phyloP scores from a whole-genome alignment of 768 basidiomycete species.

The Boletus pseudopeckii region DNA sequence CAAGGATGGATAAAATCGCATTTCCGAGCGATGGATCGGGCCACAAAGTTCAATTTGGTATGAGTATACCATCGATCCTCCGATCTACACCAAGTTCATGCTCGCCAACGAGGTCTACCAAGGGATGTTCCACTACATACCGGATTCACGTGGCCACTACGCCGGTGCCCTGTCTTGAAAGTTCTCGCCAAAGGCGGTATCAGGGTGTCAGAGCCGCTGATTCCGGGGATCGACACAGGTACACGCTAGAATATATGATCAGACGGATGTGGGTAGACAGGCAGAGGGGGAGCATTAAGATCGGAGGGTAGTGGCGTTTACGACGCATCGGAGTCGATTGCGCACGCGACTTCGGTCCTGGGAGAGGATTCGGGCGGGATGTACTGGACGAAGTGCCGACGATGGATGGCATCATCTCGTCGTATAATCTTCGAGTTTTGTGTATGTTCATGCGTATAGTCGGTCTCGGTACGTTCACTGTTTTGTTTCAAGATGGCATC shows the following conservation, averaged over 20 bases:
- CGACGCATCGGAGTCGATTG: slow-evolving; percentile 11
- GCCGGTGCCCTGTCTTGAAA: slow-evolving; percentile 31
- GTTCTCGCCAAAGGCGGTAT: slow-evolving; percentile 31
- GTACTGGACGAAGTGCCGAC: background rate
- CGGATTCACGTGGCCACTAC: too few relatives aligned
- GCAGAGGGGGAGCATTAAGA: slow-evolving; percentile 11
- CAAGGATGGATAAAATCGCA: too few relatives aligned
- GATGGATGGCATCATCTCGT: slow-evolving; percentile 17
- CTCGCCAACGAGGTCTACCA: slow-evolving; percentile 41
- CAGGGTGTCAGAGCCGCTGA: background rate
- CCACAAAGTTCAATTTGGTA: too few relatives aligned
- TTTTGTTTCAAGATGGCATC: slow-evolving; percentile 38
- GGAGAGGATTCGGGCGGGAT: background rate
- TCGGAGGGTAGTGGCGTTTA: slow-evolving; percentile 21
- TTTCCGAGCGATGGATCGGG: too few relatives aligned
- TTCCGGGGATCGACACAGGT: background rate
- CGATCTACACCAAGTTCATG: slow-evolving; percentile 37
- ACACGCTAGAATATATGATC: background rate
- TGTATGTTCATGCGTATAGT: background rate
- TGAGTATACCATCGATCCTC: too few relatives aligned
- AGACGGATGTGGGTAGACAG: slow-evolving; percentile 18
- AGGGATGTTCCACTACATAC: slow-evolving; percentile 53
- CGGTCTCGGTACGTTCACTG: background rate
- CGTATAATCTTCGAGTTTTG: background rate
- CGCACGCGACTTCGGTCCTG: background rate